Base-by-base conservation (phyloP, 208 protist genomes). In the Leishmania gerbilli region DNA sequence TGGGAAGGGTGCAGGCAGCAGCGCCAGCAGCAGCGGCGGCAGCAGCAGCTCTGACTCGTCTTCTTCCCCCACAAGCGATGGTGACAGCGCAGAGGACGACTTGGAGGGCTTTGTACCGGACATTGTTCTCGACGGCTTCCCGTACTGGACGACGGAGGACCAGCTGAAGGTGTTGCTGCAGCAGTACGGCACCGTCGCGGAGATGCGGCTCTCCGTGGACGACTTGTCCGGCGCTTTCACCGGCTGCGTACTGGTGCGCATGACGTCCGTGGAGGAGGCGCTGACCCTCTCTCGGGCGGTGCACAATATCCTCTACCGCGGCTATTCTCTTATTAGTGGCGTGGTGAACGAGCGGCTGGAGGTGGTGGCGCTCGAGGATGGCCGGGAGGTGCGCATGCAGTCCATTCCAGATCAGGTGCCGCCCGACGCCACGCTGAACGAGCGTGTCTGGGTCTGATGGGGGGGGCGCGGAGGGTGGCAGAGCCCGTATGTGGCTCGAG, bases 141-240 rank as follows among this genome's bases (percentile, higher is more conserved):
- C 94, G 27, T 96, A 95, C 80, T 96, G 91, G 90, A 84, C 89
- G 40, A 95, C 88, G 17, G 91, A 92, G 77, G 92, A 94, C 74
- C 90, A 97, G 82, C 77, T 97, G 53, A 91, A 88, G 67, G 88
- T 91, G 56, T 84, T 91, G 56, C 84, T 94, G 53, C 89, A 89
- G 79, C 84, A 92, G n/a, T 93, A 92, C 82, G 94, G 94, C 60
- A 88, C 67, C 27, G 83, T 95, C 1, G 67, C 79, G 9, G 84
- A 88, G 45, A 74, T 97, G 37, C 90, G 90, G 7, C 85, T 95
- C 24, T 90, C 92, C 5, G 74, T 93, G 17, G 91, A 95, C 79
- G 94, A 97, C 81, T 79, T 88, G 31, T 92, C 88, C 45, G 94
- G 94, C 24, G 86, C 91, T 3, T 97, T 97, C 74, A 95, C 88